Percentiles rank a stretch among this genome's conserved stretches.
Evolutionary conservation across 2,329 filamentous ascomycete genomes (phyloP).

Genomic region (Diaporthe amygdali): DNA sequence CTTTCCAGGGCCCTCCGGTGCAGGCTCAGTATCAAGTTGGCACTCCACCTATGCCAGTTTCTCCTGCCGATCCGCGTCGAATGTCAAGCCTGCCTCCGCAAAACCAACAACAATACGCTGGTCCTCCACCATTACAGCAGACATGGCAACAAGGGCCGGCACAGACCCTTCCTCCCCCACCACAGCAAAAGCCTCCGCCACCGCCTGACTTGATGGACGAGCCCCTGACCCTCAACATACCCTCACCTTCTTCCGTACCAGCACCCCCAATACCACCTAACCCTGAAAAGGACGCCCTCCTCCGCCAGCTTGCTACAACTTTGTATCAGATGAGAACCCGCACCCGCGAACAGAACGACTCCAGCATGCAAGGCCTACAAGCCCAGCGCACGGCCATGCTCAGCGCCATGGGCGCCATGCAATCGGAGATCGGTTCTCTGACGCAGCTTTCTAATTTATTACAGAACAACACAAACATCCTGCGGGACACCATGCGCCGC

Average conservation of each 20-base stretch:
- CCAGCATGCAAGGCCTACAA: conserved; percentile 75
- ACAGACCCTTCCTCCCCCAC: conserved; percentile 24
- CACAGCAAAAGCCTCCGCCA: conserved; percentile 45
- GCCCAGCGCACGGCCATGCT: conserved; percentile 82
- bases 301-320: conserved; percentile 75
- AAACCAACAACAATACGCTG: conserved; percentile 31
- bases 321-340: conserved; percentile 72
- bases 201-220: conserved; percentile 63
- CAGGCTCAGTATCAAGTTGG: conserved; percentile 27
- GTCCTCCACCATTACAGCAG: conserved; percentile 28
- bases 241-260: conserved; percentile 56
- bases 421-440: conserved; percentile 75
- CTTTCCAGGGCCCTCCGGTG: conserved; percentile 14
- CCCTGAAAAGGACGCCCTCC: conserved; percentile 89
- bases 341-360: conserved; percentile 73
- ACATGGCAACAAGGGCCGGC: conserved; percentile 29
- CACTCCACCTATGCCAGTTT: conserved; percentile 23
- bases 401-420: conserved; percentile 69
- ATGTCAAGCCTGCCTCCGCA: conserved; percentile 24
- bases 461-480: conserved; percentile 76
- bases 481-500: conserved; percentile 77
- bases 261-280: conserved; percentile 93
- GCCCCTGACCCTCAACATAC: conserved; percentile 56
- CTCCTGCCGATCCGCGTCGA: conserved; percentile 15
- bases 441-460: conserved; percentile 74